Evolutionary conservation across 2,329 filamentous ascomycete genomes (phyloP).

Genomic region (Coniella vitis): DNA sequence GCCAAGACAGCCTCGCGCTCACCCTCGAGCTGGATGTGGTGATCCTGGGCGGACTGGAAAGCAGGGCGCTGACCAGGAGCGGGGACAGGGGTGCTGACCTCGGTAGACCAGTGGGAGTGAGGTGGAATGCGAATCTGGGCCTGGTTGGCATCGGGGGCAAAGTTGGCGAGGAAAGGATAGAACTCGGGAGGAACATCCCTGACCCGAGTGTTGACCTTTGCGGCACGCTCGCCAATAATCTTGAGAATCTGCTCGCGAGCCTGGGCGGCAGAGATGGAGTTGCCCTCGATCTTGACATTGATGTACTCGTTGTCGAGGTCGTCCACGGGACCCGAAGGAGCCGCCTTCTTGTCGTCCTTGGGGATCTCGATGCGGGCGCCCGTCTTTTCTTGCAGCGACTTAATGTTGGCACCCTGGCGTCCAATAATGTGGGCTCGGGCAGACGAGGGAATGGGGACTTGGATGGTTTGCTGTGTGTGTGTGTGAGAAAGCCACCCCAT

Average conservation of each 20-base stretch:
- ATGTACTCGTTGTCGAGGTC: conserved; percentile 81
- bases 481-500: not conserved
- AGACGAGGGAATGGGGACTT: conserved; percentile 75
- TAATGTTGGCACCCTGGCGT: conserved; percentile 82
- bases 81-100: conserved; percentile 58
- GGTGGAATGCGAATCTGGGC: conserved; percentile 77
- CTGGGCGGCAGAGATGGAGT: conserved; percentile 77
- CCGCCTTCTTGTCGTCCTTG: conserved; percentile 60
- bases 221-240: conserved; percentile 80
- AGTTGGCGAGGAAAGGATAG: conserved; percentile 89
- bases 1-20: conserved; percentile 78
- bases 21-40: conserved; percentile 78
- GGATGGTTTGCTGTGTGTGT: conserved; percentile 48
- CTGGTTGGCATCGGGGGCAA: conserved; percentile 67
- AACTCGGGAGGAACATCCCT: conserved; percentile 84
- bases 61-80: conserved; percentile 57
- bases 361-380: conserved; percentile 88
- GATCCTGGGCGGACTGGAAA: conserved; percentile 67
- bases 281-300: conserved; percentile 84
- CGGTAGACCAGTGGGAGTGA: conserved; percentile 68
- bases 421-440: conserved; percentile 88
- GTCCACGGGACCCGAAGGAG: conserved; percentile 40
- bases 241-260: conserved; percentile 78
- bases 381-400: conserved; percentile 80
- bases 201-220: conserved; percentile 74